A percentile compares a stretch with the other conserved stretches of the same genome.
These are phyloP conservation scores for Rutstroemia sp. DNA, from an alignment of 2,329 filamentous ascomycete species.

Conservation along the genomic window DNA sequence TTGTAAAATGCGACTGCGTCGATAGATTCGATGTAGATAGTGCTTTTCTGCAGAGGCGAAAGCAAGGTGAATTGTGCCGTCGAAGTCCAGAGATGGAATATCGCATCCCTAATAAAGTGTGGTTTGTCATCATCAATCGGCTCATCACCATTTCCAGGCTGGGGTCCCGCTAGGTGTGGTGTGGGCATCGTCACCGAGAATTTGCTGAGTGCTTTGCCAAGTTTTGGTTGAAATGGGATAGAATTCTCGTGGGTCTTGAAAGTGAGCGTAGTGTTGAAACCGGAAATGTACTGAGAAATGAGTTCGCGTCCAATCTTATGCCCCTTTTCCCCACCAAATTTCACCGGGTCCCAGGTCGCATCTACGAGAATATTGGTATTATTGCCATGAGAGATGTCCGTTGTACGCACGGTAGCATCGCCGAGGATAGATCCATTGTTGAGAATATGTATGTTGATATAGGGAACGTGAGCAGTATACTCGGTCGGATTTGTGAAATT, in stretches of 20 bases:
- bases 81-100: conserved; percentile 79
- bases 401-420: conserved; percentile 59
- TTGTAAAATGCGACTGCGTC: conserved; percentile 85
- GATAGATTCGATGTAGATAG: conserved; percentile 68
- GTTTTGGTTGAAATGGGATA: conserved; percentile 63
- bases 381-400: conserved; percentile 58
- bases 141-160: conserved; percentile 33
- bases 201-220: conserved; percentile 66
- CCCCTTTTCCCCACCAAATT: conserved; percentile 52
- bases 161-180: conserved; percentile 57
- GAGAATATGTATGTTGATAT: conserved; percentile 66
- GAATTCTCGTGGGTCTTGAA: conserved; percentile 63
- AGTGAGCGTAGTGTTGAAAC: conserved; percentile 74
- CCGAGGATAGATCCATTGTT: conserved; percentile 69
- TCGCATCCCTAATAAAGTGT: conserved; percentile 78
- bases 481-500: conserved; percentile 88
- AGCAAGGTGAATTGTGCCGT: conserved; percentile 77
- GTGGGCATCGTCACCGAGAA: conserved; percentile 66
- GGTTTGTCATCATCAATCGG: conserved; percentile 39
- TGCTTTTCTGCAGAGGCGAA: conserved; percentile 69
- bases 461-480: conserved; percentile 79
- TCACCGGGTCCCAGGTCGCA: conserved; percentile 67
- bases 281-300: conserved; percentile 80
- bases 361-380: conserved; percentile 64
- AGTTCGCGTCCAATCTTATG: conserved; percentile 60